phyloP scores from a whole-genome alignment of 2,329 filamentous ascomycete species.

The Fusarium albosuccineum region DNA sequence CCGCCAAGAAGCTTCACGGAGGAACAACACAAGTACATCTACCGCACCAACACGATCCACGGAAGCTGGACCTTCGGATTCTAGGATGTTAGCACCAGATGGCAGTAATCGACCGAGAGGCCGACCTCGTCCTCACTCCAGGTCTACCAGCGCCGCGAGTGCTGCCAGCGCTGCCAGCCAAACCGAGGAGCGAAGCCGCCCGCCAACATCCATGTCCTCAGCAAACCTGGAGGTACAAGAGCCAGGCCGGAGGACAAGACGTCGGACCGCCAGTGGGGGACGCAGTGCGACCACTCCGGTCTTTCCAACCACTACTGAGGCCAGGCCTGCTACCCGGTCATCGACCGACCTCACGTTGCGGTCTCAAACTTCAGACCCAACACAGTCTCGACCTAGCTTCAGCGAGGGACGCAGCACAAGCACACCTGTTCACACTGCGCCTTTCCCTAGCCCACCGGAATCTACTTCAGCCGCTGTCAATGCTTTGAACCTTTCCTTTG shows the following conservation, averaged over 20 bases:
- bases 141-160: conserved; percentile 58
- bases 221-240: conserved; percentile 51
- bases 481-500: conserved; percentile 52
- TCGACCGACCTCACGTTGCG: conserved; percentile 72
- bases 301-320: conserved; percentile 56
- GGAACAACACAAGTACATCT: conserved; percentile 54
- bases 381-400: conserved; percentile 55
- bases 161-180: conserved; percentile 58
- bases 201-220: conserved; percentile 54
- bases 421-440: conserved; percentile 50
- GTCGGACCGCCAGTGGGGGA: conserved; percentile 67
- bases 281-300: conserved; percentile 67
- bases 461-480: conserved; percentile 26
- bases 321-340: conserved; percentile 69
- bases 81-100: conserved; percentile 47
- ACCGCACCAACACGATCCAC: conserved; percentile 53
- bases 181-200: conserved; percentile 64
- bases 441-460: conserved; percentile 42
- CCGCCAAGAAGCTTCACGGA: conserved; percentile 62
- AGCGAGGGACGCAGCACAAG: conserved; percentile 59
- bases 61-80: conserved; percentile 42
- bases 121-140: conserved; percentile 58
- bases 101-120: conserved; percentile 45
- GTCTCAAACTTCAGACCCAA: conserved; percentile 55
- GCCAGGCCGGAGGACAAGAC: conserved; percentile 51